Evolutionary conservation across 2,329 filamentous ascomycete genomes (phyloP).

Genomic region (Fusarium anthophilum): DNA sequence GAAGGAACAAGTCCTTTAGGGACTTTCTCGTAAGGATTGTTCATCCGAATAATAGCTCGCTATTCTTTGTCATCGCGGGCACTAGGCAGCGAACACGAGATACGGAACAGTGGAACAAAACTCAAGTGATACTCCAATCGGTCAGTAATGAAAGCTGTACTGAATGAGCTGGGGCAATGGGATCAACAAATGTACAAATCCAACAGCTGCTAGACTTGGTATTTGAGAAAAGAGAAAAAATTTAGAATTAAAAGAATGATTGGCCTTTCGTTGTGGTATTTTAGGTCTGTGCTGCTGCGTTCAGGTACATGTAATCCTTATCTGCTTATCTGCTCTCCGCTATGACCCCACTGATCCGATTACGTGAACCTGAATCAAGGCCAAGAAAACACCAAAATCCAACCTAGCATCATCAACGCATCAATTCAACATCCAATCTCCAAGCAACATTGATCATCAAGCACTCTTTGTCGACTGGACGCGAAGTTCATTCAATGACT

Average conservation of each 20-base stretch:
- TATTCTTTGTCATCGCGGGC: neutral
- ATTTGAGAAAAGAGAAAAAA: neutral
- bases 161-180: rapidly evolving
- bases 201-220: neutral
- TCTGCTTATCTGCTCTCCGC: neutral
- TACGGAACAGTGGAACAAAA: neutral
- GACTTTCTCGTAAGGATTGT: neutral
- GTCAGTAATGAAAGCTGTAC: neutral
- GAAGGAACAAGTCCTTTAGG: neutral
- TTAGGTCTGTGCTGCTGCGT: neutral
- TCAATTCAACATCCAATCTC: neutral
- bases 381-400: neutral
- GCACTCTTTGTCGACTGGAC: neutral
- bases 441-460: neutral
- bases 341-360: neutral
- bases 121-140: neutral
- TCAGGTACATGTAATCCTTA: neutral
- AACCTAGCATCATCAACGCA: neutral
- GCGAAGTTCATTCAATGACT: neutral
- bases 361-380: neutral
- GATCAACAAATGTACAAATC: rapidly evolving
- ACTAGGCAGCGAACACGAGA: neutral
- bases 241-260: neutral
- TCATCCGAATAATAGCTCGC: neutral
- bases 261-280: neutral